Evolutionary conservation across 768 basidiomycete genomes (phyloP).

Genomic region (Hortiboletus flavorubellus): DNA sequence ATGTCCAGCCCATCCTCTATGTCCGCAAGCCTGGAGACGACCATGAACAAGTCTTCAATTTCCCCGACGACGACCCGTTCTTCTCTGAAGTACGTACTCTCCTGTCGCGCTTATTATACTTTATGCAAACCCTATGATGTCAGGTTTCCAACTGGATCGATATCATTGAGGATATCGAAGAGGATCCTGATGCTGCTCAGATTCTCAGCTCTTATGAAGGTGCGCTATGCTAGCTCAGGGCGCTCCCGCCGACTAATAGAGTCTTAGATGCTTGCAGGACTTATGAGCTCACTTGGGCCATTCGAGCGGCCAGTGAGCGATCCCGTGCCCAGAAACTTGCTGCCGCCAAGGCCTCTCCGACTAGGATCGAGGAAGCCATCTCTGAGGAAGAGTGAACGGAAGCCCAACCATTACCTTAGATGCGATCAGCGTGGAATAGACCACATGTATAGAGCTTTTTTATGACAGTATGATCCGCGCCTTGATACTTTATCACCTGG

Average conservation of each 20-base stretch:
- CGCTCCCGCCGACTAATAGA: background rate
- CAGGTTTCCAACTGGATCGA: slow-evolving; percentile 83
- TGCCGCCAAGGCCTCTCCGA: slow-evolving; percentile 31
- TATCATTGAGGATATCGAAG: slow-evolving; percentile 85
- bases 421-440: background rate
- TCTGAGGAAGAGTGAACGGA: slow-evolving; percentile 25
- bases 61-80: slow-evolving; percentile 87
- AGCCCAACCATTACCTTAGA: background rate
- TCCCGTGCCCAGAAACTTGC: slow-evolving; percentile 49
- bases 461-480: background rate
- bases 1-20: slow-evolving; percentile 85
- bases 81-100: slow-evolving; percentile 68
- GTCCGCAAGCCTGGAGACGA: slow-evolving; percentile 84
- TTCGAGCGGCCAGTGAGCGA: slow-evolving; percentile 73
- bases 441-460: background rate
- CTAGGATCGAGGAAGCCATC: slow-evolving; percentile 25
- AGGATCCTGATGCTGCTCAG: slow-evolving; percentile 73
- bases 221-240: slow-evolving; percentile 21
- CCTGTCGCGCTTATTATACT: background rate
- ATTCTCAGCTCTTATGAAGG: slow-evolving; percentile 88
- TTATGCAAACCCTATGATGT: background rate
- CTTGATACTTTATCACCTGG: background rate
- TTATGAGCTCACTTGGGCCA: slow-evolving; percentile 93
- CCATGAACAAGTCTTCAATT: slow-evolving; percentile 62
- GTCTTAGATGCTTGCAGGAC: slow-evolving; percentile 75